Base-by-base conservation (phyloP, 2,329 filamentous ascomycete species). In the Aspergillus sp. region DNA sequence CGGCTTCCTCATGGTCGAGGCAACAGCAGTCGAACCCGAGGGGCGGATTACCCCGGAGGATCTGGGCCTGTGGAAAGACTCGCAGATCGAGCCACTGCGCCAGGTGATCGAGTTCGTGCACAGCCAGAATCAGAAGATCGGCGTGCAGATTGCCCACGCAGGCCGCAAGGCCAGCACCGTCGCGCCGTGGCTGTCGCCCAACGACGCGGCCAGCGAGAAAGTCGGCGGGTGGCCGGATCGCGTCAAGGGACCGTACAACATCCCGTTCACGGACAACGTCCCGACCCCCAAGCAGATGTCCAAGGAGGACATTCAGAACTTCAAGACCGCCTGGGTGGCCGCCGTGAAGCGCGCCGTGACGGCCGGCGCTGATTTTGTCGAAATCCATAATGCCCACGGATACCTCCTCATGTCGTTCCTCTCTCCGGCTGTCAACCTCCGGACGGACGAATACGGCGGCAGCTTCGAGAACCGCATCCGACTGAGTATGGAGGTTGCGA, bases 121-220 rank as follows among this genome's bases (percentile, higher is more conserved):
- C 75, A 84, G 82, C 21, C 91, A 96, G 71, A 81, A 80, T 65
- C 86, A 91, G 64, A 84, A 88, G 56, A 84, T 89, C 47, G 90
- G 82, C 47, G 87, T 96, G 56, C 91, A 96, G 76, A 79, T 96
- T 4, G 89, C 77, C 1, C 91, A 96, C 65, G 91, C 90, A 0
- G 91, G 91, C 6, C 70, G 82, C 32, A 86, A 86, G 62, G 81
- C 82, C 3, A 78, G 75, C 57, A 83, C 80, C 1, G 77, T 84
- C 3, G 80, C 82, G 0, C 82, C 82, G 0, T 77, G 72, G 72
- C 49, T 76, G 4, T 66, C 66, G 0, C 58, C 56, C 21, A 58
- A 54, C 3, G 63, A 61, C 14, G 59, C 57, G 10, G 69, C 88
- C 0, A 73, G 74, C 0, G 73, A 78, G 49, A 78, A 78, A 13